Evolutionary conservation across 2,329 filamentous ascomycete genomes (phyloP).

Genomic region (Tricladium varicosporioides): DNA sequence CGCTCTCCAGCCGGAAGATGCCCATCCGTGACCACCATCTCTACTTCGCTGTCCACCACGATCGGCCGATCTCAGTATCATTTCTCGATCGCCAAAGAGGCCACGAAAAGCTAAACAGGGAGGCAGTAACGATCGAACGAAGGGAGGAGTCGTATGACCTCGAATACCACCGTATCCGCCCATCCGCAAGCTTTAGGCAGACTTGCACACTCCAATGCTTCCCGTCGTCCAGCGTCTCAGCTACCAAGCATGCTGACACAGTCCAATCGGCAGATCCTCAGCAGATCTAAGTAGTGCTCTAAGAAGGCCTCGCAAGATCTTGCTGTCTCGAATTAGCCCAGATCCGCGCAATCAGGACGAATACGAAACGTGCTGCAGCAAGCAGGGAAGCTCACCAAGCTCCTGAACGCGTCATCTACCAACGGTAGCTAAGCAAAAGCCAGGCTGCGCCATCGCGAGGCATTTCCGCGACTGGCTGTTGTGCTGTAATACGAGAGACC

Average conservation of each 20-base stretch:
- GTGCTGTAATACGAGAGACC: neutral
- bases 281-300: conserved; percentile 7
- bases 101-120: conserved; percentile 14
- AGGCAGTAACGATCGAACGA: conserved; percentile 6
- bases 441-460: neutral
- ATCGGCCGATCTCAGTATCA: conserved; percentile 17
- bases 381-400: neutral
- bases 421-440: neutral
- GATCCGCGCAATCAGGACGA: conserved; percentile 7
- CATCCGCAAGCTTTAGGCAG: conserved; percentile 17
- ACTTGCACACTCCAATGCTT: conserved; percentile 14
- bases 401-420: neutral
- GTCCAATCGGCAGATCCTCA: conserved; percentile 13
- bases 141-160: conserved; percentile 10
- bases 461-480: neutral
- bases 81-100: conserved; percentile 12
- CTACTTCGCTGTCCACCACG: conserved; percentile 18
- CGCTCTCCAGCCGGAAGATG: conserved; percentile 19
- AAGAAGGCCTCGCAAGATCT: conserved; percentile 7
- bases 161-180: conserved; percentile 13
- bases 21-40: conserved; percentile 12
- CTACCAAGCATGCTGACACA: conserved; percentile 7
- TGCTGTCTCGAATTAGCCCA: conserved; percentile 17
- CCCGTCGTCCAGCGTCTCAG: conserved; percentile 16
- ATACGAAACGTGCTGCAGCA: neutral